phyloP scores from a whole-genome alignment of 371 early-diverging fungal species.

The Dichotomocladium elegans region DNA sequence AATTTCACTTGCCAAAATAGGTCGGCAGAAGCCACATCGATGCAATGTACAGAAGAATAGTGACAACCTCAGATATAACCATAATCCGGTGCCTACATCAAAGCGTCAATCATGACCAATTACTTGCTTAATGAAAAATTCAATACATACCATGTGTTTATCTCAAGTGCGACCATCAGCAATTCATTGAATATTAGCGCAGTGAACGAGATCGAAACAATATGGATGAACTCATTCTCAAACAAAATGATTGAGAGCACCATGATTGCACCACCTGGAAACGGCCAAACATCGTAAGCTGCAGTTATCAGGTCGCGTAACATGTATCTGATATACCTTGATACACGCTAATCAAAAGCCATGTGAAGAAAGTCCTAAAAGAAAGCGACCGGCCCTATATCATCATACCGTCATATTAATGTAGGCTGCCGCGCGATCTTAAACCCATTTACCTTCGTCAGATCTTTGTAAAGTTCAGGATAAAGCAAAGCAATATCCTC shows the following conservation, averaged over 20 bases:
- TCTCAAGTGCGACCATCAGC: constrained; percentile 96
- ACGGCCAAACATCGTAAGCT: no score
- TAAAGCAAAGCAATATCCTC: constrained; percentile 91
- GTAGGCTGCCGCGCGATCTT: not conserved
- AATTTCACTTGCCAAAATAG: constrained; percentile 83
- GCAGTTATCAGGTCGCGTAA: no score
- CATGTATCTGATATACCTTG: constrained; percentile 52
- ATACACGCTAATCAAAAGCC: constrained; percentile 95
- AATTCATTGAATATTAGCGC: constrained; percentile 97
- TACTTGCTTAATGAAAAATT: no score
- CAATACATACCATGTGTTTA: constrained; percentile 85
- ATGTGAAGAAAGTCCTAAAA: constrained; percentile 91
- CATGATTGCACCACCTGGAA: constrained; percentile 97
- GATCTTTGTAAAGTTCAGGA: constrained; percentile 97
- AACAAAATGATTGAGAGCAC: constrained; percentile 90
- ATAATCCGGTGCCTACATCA: constrained; percentile 80
- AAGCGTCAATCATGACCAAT: no score
- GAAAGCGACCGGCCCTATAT: constrained; percentile 82
- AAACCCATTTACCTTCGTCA: constrained; percentile 61
- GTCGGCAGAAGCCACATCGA: constrained; percentile 87
- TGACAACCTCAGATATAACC: constrained; percentile 80
- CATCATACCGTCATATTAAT: not conserved
- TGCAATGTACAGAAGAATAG: constrained; percentile 78
- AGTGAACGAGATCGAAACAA: constrained; percentile 97
- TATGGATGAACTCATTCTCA: constrained; percentile 93